Percentiles rank a stretch among this genome's conserved stretches.
These are phyloP conservation scores for Phialophora expanda DNA, from an alignment of 2,329 filamentous ascomycete species.

Conservation along the genomic window DNA sequence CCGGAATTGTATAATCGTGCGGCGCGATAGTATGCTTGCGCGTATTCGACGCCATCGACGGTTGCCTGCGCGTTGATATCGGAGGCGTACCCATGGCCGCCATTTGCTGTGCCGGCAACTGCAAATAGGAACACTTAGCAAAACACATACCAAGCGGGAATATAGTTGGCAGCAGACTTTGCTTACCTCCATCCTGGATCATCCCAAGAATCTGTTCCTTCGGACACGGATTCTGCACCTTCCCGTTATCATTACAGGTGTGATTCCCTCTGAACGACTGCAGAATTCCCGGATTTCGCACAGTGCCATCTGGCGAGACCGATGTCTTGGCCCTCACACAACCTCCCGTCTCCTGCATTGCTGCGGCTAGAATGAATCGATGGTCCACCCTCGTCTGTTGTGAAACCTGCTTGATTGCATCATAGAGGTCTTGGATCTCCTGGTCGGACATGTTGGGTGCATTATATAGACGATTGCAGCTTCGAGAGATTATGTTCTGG, in stretches of 20 bases:
- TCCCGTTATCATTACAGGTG: slow-evolving; percentile 46
- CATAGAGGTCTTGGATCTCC: slow-evolving; percentile 48
- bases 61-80: slow-evolving; percentile 42
- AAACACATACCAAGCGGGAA: neutral
- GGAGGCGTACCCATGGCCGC: slow-evolving; percentile 46
- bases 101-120: slow-evolving; percentile 43
- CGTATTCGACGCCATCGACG: slow-evolving; percentile 38
- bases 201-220: slow-evolving; percentile 45
- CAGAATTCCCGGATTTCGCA: slow-evolving; percentile 56
- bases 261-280: slow-evolving; percentile 51
- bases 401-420: slow-evolving; percentile 46
- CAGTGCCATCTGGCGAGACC: slow-evolving; percentile 45
- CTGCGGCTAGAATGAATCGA: slow-evolving; percentile 52
- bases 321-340: slow-evolving; percentile 53
- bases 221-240: slow-evolving; percentile 49
- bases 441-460: slow-evolving; percentile 46
- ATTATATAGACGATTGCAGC: slow-evolving; percentile 45
- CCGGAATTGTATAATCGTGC: slow-evolving; percentile 53
- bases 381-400: slow-evolving; percentile 45
- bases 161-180: neutral
- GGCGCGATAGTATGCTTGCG: slow-evolving; percentile 44
- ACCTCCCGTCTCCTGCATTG: slow-evolving; percentile 55
- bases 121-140: slow-evolving; percentile 19
- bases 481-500: slow-evolving; percentile 44
- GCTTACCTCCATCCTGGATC: slow-evolving; percentile 47